Conservation (phyloP, 192 early-diverging fungal genomes). For the Chytriomyces hyalinus region DNA sequence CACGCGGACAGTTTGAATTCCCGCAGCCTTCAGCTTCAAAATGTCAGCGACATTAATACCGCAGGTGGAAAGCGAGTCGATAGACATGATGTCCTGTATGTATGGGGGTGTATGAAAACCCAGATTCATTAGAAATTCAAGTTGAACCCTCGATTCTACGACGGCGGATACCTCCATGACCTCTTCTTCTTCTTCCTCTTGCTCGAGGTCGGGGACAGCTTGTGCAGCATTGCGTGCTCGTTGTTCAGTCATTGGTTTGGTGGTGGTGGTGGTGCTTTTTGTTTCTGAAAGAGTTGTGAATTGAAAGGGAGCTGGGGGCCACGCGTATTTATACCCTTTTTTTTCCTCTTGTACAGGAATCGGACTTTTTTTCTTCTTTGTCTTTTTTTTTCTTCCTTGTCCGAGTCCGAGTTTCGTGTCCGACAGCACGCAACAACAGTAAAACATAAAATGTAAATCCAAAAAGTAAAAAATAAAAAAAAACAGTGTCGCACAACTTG, state of each 20-base stretch:
- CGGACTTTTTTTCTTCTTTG: too few species aligned
- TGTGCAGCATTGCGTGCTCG: not conserved
- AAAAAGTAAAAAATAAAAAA: too few species aligned
- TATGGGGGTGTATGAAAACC: not conserved
- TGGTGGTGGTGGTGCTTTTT: too few species aligned
- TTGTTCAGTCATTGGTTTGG: too few species aligned
- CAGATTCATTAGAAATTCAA: not conserved
- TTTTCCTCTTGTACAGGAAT: too few species aligned
- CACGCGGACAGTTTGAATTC: conserved; percentile 77
- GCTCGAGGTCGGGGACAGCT: not conserved
- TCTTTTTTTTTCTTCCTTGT: too few species aligned
- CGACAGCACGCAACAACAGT: too few species aligned
- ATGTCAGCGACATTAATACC: conserved; percentile 82
- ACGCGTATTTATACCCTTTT: too few species aligned
- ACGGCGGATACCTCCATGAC: not conserved
- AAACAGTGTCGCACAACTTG: not conserved
- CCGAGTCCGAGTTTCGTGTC: too few species aligned
- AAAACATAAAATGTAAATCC: too few species aligned
- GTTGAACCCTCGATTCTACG: not conserved
- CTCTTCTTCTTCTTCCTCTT: conserved; percentile 25
- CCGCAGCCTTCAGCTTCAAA: conserved; percentile 75
- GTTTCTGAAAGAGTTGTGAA: too few species aligned
- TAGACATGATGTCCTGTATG: conserved; percentile 36
- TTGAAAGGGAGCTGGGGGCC: too few species aligned
- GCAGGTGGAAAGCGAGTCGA: conserved; percentile 59